Evolutionary conservation across 2,329 filamentous ascomycete genomes (phyloP).

Genomic region (Aspergillus nomiae): DNA sequence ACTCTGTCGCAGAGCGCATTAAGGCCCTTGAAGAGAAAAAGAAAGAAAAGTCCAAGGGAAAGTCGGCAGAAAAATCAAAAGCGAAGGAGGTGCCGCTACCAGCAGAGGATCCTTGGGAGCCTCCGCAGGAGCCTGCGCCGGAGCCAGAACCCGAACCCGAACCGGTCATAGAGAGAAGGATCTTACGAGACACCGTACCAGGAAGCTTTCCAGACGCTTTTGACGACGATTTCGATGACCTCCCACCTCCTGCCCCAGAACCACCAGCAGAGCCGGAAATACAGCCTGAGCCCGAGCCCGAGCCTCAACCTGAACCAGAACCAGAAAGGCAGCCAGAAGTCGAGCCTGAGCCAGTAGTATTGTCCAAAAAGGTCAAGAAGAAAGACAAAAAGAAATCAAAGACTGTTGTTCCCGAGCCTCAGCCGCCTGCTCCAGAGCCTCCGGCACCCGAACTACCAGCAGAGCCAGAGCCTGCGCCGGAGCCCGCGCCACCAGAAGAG

Average conservation of each 20-base stretch:
- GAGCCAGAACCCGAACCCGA: constrained; percentile 25
- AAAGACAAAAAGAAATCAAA: constrained; percentile 20
- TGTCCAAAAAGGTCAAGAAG: constrained; percentile 24
- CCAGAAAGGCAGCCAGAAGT: constrained; percentile 22
- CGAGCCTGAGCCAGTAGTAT: constrained; percentile 40
- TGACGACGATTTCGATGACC: constrained; percentile 45
- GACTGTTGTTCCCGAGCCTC: constrained; percentile 17
- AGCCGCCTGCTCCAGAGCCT: constrained; percentile 22
- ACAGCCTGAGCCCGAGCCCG: constrained; percentile 21
- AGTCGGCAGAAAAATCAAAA: constrained; percentile 29
- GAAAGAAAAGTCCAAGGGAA: constrained; percentile 42
- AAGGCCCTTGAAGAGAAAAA: constrained; percentile 47
- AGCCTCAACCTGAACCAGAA: constrained; percentile 27
- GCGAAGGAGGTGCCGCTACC: constrained; percentile 19
- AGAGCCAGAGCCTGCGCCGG: constrained; percentile 19
- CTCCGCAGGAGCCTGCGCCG: constrained; percentile 19
- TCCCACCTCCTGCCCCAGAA: constrained; percentile 26
- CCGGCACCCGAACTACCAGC: constrained; percentile 32
- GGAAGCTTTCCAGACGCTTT: constrained; percentile 60
- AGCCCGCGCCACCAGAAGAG: constrained; percentile 24
- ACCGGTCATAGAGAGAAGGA: constrained; percentile 37
- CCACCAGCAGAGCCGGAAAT: constrained; percentile 22
- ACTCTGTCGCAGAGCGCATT: constrained; percentile 57
- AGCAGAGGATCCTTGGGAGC: constrained; percentile 14
- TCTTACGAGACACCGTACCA: constrained; percentile 49